Percentiles rank a stretch among this genome's conserved stretches.
Conservation (phyloP, 2,329 filamentous ascomycete genomes). For the Exophiala xenobiotica region DNA sequence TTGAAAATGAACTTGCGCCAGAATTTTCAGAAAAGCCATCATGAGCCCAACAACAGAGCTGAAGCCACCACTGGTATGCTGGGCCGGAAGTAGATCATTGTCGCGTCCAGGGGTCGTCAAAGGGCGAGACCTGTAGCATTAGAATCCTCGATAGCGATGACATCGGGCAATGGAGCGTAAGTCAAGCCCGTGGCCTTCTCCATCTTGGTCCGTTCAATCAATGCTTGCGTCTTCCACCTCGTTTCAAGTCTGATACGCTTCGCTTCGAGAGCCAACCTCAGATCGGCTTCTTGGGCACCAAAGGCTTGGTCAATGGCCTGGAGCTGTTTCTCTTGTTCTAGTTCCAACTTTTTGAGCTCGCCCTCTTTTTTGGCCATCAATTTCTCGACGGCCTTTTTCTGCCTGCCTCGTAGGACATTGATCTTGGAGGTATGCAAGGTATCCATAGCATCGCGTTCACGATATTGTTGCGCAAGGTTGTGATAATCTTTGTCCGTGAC, state of each 20-base stretch:
- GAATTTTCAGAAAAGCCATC: not conserved
- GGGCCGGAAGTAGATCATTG: not conserved
- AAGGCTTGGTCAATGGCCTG: constrained; percentile 35
- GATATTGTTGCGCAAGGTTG: constrained; percentile 46
- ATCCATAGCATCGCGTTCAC: constrained; percentile 44
- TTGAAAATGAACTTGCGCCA: not conserved
- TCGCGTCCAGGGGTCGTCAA: not conserved
- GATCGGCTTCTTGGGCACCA: constrained; percentile 32
- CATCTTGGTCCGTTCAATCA: constrained; percentile 41
- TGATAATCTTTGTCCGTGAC: constrained; percentile 44
- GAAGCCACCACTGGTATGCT: constrained; percentile 34
- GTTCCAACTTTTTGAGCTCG: constrained; percentile 39
- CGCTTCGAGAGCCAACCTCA: constrained; percentile 35
- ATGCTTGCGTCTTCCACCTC: constrained; percentile 45
- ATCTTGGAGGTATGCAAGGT: constrained; percentile 45
- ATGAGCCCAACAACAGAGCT: not conserved
- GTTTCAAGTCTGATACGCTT: constrained; percentile 38
- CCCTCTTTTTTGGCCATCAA: constrained; percentile 41
- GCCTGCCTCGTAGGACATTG: constrained; percentile 48
- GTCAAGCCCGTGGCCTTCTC: constrained; percentile 38
- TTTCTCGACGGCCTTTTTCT: constrained; percentile 43
- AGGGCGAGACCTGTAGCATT: not conserved
- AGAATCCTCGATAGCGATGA: constrained; percentile 18
- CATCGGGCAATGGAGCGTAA: constrained; percentile 41
- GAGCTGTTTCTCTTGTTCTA: constrained; percentile 36